Evolutionary conservation across 768 basidiomycete species (phyloP), one percentile per base, ranked within the genome.

Genomic region (Auricularia heimuer): DNA sequence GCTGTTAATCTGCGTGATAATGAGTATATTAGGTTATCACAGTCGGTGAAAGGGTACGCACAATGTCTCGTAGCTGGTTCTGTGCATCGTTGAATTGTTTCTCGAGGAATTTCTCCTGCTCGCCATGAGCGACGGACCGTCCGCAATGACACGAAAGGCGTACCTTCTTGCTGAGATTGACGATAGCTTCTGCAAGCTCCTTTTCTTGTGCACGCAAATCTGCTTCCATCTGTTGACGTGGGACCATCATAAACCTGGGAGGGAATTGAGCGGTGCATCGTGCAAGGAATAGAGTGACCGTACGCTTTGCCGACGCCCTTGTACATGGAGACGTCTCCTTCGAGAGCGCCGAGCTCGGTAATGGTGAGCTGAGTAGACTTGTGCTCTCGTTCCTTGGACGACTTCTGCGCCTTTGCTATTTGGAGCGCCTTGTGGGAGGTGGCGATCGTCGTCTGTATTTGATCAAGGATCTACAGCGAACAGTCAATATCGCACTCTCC

Each of bases 221-320:
- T 44, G 79, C 80, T 73, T 94, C 87, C 86, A 97, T 90, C n/a
- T 78, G 76, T 61, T 81, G 81, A 62, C 91, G 83, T 34, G 92
- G 92, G 4, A 91, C 85, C 78, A 87, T 84, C 83, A 98, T 84
- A 75, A 98, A 98, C 92, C 94, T 97, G 67, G 4, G 47, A n/a
- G 16, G 12, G 29, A 35, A 14, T 42, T 42, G 12, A 14, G 8
- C 35, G 63, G 54, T 34, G 29, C 60, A 33, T 36, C 39, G 39
- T 66, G 14, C 14, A 4, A 63, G 62, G 4, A 29, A 62, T 51
- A 42, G 34, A 61, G 24, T 69, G 64, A 36, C 71, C 84, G 67
- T 68, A 95, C 95, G 96, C 96, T 77, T 98, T 98, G 37, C 95
- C 95, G 56, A 98, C 91, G 60, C 95, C 95, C 71, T 90, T 94